These are phyloP conservation scores for Tilletia setariae DNA, from an alignment of 1,284 basidiomycete genomes.

Conservation along the genomic window DNA sequence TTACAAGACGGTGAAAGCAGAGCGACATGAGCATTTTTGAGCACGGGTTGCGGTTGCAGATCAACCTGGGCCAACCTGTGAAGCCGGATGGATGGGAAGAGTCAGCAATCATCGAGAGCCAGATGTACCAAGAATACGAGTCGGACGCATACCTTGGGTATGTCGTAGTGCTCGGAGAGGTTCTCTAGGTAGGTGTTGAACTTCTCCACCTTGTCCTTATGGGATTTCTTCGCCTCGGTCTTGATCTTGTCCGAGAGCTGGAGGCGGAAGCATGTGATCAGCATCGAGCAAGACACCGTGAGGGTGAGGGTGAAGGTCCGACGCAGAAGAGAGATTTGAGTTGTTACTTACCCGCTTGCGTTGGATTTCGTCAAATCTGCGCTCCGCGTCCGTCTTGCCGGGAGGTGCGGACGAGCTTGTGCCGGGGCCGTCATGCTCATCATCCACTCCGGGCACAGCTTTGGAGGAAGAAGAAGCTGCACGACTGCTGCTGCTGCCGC, in stretches of 20 bases:
- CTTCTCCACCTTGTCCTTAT: constrained; percentile 90
- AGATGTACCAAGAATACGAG: background rate
- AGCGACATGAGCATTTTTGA: background rate
- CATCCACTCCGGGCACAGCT: background rate
- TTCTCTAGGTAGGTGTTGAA: constrained; percentile 78
- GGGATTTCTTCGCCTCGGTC: constrained; percentile 77
- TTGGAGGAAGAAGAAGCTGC: background rate
- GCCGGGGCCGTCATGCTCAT: constrained; percentile 55
- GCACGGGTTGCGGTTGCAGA: background rate
- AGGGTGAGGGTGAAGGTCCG: too few species aligned
- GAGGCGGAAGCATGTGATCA: background rate
- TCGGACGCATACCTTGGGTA: constrained; percentile 68
- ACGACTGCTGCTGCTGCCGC: background rate
- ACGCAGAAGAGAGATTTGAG: too few species aligned
- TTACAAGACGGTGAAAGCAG: background rate
- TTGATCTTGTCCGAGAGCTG: constrained; percentile 77
- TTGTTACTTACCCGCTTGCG: constrained; percentile 70
- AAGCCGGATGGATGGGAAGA: too few species aligned
- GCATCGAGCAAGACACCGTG: too few species aligned
- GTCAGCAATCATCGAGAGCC: background rate
- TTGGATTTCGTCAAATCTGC: constrained; percentile 80
- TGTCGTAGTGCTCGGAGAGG: constrained; percentile 87
- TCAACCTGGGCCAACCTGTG: constrained; percentile 11
- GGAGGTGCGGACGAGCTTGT: too few species aligned
- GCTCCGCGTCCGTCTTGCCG: constrained; percentile 75